A percentile compares a stretch with the other conserved stretches of the same genome.
Conservation (phyloP, 2,329 filamentous ascomycete species). For the Beauveria asiatica region DNA sequence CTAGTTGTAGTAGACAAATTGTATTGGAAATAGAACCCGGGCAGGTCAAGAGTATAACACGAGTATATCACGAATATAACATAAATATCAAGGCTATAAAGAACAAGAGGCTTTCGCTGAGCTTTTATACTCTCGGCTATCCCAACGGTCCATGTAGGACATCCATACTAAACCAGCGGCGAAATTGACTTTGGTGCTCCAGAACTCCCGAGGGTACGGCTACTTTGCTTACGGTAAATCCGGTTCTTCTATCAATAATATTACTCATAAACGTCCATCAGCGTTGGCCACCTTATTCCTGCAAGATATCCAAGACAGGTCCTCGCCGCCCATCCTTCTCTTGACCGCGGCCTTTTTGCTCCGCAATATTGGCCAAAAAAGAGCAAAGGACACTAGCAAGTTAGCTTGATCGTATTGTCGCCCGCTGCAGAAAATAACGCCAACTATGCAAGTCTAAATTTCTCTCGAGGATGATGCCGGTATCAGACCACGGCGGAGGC, state of each 20-base stretch:
- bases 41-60: neutral
- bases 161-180: neutral
- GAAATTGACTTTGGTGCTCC: neutral
- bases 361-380: neutral
- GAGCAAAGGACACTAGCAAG: neutral
- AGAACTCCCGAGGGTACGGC: neutral
- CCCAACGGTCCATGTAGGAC: neutral
- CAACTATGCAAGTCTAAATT: neutral
- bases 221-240: neutral
- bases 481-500: neutral
- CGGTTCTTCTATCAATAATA: neutral
- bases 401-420: neutral
- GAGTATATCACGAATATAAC: neutral
- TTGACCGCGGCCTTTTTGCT: neutral
- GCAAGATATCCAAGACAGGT: neutral
- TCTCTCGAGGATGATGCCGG: neutral
- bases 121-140: neutral
- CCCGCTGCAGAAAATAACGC: neutral
- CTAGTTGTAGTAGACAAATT: neutral
- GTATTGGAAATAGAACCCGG: neutral
- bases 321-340: neutral
- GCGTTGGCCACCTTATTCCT: neutral
- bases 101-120: neutral
- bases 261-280: neutral
- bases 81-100: neutral